Evolutionary conservation across 164 flowering plant species (phyloP).

Genomic region (Macadamia tetraphylla): DNA sequence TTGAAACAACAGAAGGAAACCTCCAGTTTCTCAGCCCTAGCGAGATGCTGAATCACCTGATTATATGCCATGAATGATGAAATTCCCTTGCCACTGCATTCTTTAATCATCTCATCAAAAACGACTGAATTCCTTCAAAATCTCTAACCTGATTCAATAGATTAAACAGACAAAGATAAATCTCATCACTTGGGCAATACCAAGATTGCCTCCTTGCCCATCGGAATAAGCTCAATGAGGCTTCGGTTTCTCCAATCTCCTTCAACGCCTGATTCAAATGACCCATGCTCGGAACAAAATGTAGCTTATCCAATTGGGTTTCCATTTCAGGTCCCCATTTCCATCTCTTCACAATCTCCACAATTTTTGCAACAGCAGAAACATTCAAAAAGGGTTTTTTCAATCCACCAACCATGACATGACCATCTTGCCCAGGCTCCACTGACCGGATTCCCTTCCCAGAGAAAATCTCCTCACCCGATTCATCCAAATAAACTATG

Average conservation of each 20-base stretch:
- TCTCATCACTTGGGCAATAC: slow-evolving; percentile 60
- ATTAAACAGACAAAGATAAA: slow-evolving; percentile 59
- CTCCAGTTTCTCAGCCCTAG: slow-evolving; percentile 89
- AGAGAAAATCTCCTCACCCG: slow-evolving; percentile 56
- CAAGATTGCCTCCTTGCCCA: slow-evolving; percentile 90
- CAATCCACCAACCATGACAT: slow-evolving; percentile 81
- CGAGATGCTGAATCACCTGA: slow-evolving; percentile 70
- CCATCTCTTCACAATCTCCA: slow-evolving; percentile 89
- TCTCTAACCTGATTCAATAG: slow-evolving; percentile 54
- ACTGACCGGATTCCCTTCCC: slow-evolving; percentile 81
- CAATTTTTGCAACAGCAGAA: slow-evolving; percentile 69
- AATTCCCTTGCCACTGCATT: slow-evolving; percentile 28
- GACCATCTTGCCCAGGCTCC: slow-evolving; percentile 81
- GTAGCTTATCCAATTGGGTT: slow-evolving; percentile 76
- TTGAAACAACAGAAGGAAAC: slow-evolving; percentile 86
- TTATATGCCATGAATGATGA: slow-evolving; percentile 47
- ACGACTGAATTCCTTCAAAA: slow-evolving; percentile 61
- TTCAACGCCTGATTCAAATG: slow-evolving; percentile 63
- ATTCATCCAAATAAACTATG: slow-evolving; percentile 78
- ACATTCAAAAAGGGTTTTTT: slow-evolving; percentile 70
- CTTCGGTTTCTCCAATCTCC: slow-evolving; percentile 54
- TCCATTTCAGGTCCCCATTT: slow-evolving; percentile 99
- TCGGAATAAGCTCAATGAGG: slow-evolving; percentile 58
- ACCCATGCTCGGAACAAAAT: slow-evolving; percentile 73
- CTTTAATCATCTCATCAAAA: slow-evolving; percentile 85